phyloP scores from a whole-genome alignment of 73 alveolate genomes.

The Paramecium sexaurelia region DNA sequence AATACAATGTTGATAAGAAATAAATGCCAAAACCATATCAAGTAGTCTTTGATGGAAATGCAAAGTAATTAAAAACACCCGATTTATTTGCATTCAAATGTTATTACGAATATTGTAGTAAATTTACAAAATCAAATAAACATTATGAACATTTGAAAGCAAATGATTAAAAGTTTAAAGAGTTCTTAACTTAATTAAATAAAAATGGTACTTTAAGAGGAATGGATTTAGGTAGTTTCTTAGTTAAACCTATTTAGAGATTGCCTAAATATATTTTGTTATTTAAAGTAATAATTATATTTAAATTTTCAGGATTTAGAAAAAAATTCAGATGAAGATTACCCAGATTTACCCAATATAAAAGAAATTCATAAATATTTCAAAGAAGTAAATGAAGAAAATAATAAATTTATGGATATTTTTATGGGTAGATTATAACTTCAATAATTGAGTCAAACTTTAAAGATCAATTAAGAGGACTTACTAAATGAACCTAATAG shows the following conservation, averaged over 20 bases:
- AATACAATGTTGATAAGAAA: conserved; percentile 6
- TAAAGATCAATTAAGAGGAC: not conserved
- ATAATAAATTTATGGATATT: conserved; percentile 33
- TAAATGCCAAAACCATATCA: not conserved
- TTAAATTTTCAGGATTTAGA: not conserved
- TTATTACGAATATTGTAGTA: conserved; percentile 6
- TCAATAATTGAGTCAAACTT: not conserved
- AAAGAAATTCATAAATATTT: not conserved
- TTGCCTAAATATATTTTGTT: conserved; percentile 48
- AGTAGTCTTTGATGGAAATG: not conserved
- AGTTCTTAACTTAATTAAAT: not conserved
- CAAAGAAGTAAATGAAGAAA: conserved; percentile 26
- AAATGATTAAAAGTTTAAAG: not conserved
- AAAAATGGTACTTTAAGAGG: not conserved
- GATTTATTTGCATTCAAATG: not conserved
- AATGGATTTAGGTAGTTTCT: conserved; percentile 42
- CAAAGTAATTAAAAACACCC: not conserved
- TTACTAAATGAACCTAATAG: not conserved
- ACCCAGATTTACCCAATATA: conserved; percentile 29
- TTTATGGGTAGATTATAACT: not conserved
- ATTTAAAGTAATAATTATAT: not conserved
- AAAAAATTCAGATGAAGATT: conserved; percentile 21
- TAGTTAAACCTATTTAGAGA: conserved; percentile 42
- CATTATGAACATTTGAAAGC: not conserved
- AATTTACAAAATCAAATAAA: conserved; percentile 29